phyloP scores from a whole-genome alignment of 306 rosid genomes.

The Oxytropis ochrocephala region DNA sequence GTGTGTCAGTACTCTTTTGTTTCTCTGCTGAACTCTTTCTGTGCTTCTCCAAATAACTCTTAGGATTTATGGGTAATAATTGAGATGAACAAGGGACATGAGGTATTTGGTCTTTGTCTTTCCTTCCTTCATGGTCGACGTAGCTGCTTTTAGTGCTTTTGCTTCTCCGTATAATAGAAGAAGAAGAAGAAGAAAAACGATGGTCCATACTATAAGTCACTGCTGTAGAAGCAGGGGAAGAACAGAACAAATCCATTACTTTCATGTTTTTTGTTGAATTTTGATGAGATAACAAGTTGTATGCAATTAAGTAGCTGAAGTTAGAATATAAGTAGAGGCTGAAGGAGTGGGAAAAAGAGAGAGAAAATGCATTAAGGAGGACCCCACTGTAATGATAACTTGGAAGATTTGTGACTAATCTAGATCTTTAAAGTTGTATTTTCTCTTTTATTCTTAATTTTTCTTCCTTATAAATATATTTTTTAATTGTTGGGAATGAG shows the following conservation, averaged over 20 bases:
- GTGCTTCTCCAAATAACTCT: constrained; percentile 37
- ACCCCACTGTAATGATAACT: constrained; percentile 31
- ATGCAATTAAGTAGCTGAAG: not conserved
- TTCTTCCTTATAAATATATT: not conserved
- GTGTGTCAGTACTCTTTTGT: constrained; percentile 19
- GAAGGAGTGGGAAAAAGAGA: not conserved
- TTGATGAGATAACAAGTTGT: not conserved
- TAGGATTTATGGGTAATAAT: constrained; percentile 60
- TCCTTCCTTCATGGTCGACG: constrained; percentile 22
- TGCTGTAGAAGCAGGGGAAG: constrained; percentile 69
- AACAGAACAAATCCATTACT: constrained; percentile 57
- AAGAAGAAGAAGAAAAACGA: constrained; percentile 41
- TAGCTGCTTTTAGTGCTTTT: constrained; percentile 22
- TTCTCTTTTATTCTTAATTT: not conserved
- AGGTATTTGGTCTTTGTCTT: not conserved
- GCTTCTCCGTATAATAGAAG: constrained; percentile 28
- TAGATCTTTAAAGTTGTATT: constrained; percentile 24
- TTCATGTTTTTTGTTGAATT: constrained; percentile 32
- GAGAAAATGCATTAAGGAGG: not conserved
- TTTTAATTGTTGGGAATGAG: not conserved
- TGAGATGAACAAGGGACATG: constrained; percentile 67
- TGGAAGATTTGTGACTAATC: constrained; percentile 30
- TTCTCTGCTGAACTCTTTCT: constrained; percentile 39
- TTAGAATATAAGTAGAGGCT: not conserved
- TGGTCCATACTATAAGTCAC: constrained; percentile 46